Evolutionary conservation across 2,329 filamentous ascomycete genomes (phyloP).

Genomic region (Fusarium protoensiforme): DNA sequence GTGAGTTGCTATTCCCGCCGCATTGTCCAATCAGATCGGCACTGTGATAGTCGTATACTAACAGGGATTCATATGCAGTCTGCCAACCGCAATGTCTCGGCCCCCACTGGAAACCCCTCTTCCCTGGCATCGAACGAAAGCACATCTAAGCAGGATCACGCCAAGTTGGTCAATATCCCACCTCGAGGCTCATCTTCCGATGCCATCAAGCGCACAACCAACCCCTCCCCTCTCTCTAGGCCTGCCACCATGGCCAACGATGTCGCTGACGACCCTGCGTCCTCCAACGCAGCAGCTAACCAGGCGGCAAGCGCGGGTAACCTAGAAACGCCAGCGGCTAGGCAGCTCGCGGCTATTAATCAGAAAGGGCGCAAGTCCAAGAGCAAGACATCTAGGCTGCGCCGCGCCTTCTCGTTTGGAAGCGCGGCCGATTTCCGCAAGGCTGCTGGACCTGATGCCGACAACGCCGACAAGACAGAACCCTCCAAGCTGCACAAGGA

Average conservation of each 20-base stretch:
- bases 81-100: slow-evolving; percentile 67
- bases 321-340: slow-evolving; percentile 76
- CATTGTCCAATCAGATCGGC: slow-evolving; percentile 58
- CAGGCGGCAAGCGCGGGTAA: slow-evolving; percentile 50
- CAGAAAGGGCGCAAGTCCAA: slow-evolving; percentile 82
- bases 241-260: slow-evolving; percentile 72
- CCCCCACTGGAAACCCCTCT: slow-evolving; percentile 65
- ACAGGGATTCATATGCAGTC: slow-evolving; percentile 63
- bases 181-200: slow-evolving; percentile 73
- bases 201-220: slow-evolving; percentile 71
- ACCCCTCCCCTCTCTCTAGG: slow-evolving; percentile 80
- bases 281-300: slow-evolving; percentile 41
- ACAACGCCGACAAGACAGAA: slow-evolving; percentile 47
- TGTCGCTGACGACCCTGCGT: slow-evolving; percentile 55
- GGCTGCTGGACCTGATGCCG: slow-evolving; percentile 72
- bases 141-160: slow-evolving; percentile 62
- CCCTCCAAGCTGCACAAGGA: slow-evolving; percentile 73
- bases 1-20: slow-evolving; percentile 62
- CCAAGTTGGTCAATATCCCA: slow-evolving; percentile 67
- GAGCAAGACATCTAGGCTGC: slow-evolving; percentile 86
- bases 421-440: slow-evolving; percentile 91
- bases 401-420: slow-evolving; percentile 95
- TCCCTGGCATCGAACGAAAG: slow-evolving; percentile 59
- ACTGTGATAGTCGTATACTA: slow-evolving; percentile 55
- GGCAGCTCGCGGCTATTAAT: slow-evolving; percentile 87